Evolutionary conservation across 257 asterid species (phyloP), one percentile per base, ranked within the genome.

Genomic region (Primulina huaijiensis): DNA sequence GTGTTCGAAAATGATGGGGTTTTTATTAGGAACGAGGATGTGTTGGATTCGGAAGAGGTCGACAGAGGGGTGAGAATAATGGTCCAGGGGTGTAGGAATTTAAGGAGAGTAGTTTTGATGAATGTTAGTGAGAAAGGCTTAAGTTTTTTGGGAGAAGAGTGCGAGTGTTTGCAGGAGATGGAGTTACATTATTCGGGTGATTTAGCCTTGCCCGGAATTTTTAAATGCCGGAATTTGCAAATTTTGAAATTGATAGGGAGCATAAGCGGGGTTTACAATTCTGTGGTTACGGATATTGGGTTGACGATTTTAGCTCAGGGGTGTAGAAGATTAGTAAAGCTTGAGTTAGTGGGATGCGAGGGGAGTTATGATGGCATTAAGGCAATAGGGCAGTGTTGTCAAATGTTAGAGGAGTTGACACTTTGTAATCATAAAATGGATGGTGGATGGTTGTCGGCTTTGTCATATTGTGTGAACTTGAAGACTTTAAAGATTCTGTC

Each of bases 351-450:
- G 12, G 96, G 98, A 35, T 92, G 96, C 29, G 98, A 89, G 72
- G 98, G 98, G 72, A 92, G 99, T 75, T 92, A 83, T 64, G 96
- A 88, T 74, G 96, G 98, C 81, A 88, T 92, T 67, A 92, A 83
- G 82, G 98, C 98, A 3, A 80, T 92, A 31, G 98, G 98, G 30
- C 84, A 84, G 80, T 89, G 98, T 56, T 92, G 98, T 75, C 88
- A 80, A 58, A 92, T 92, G 98, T 70, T 92, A 37, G 96, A 89
- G 80, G 94, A 92, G 77, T 77, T 92, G 74, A 86, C 83, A 5
- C 62, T 92, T 21, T 78, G 77, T 65, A 77, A 85, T 79, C 98
- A 92, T 74, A 87, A 90, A 88, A 90, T 90, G 97, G 99, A 87
- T 68, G 92, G 83, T 38, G 99, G 99, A 11, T 93, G 99, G 99